A percentile compares a stretch with the other conserved stretches of the same genome.
These are phyloP conservation scores for Funneliformis geosporum DNA, from an alignment of 192 early-diverging fungal species.

Conservation along the genomic window DNA sequence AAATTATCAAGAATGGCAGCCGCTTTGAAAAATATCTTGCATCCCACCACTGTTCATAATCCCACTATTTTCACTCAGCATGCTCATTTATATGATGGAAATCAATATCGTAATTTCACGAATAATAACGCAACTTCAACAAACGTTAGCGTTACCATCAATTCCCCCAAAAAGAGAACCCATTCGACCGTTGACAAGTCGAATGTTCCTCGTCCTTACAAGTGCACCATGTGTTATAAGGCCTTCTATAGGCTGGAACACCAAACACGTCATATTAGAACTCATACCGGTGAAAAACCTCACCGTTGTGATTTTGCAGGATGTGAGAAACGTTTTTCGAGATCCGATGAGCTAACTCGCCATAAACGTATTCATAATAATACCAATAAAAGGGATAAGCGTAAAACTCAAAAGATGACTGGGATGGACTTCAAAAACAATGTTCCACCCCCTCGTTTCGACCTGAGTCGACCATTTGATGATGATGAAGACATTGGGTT, in stretches of 20 bases:
- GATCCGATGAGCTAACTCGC: conserved; percentile 78
- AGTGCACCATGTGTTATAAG: conserved; percentile 73
- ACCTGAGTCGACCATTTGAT: neutral
- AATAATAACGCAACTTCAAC: neutral
- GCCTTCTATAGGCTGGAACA: conserved; percentile 78
- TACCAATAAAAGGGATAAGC: conserved; percentile 48
- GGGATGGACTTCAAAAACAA: conserved; percentile 25
- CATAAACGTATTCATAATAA: conserved; percentile 66
- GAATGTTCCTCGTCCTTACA: conserved; percentile 60
- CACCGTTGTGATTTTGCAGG: conserved; percentile 74
- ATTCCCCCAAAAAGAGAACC: neutral
- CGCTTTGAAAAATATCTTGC: neutral
- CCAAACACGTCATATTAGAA: conserved; percentile 79
- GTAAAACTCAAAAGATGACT: conserved; percentile 8
- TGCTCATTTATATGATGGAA: neutral
- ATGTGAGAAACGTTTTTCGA: conserved; percentile 79
- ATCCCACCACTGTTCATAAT: neutral
- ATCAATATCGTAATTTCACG: neutral
- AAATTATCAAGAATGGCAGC: no score
- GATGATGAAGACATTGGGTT: neutral
- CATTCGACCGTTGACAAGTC: conserved; percentile 7
- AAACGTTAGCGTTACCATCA: neutral
- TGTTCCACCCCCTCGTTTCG: neutral
- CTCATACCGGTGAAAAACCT: conserved; percentile 86
- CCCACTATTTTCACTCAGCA: neutral